Percentiles rank a stretch among this genome's conserved stretches.
phyloP scores from a whole-genome alignment of 208 protist species.

The Trypanosoma theileri region DNA sequence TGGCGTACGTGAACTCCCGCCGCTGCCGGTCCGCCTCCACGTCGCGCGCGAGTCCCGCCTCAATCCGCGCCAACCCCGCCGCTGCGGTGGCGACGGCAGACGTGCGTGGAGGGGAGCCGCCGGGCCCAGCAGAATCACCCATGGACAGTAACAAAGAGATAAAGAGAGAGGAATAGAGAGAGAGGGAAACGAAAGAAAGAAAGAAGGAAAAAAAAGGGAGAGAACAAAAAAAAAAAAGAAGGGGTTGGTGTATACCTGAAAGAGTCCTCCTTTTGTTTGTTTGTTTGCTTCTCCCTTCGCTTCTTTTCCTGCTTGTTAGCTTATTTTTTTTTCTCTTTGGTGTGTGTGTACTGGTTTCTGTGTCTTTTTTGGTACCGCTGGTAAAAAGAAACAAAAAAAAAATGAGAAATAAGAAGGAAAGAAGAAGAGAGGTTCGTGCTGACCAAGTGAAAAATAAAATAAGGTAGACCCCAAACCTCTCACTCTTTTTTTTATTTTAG shows the following conservation, averaged over 20 bases:
- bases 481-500: too few species aligned
- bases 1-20: background rate
- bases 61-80: background rate
- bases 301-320: background rate
- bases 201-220: background rate
- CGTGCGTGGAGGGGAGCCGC: too few species aligned
- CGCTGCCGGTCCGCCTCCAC: conserved; percentile 13
- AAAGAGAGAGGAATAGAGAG: background rate
- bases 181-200: background rate
- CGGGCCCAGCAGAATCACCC: too few species aligned
- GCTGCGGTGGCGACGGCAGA: too few species aligned
- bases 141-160: too few species aligned
- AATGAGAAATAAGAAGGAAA: too few species aligned
- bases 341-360: too few species aligned
- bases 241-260: background rate
- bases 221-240: conserved; percentile 25
- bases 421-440: too few species aligned
- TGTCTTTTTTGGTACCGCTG: background rate
- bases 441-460: too few species aligned
- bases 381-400: background rate
- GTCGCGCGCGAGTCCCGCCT: conserved; percentile 9
- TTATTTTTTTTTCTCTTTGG: background rate
- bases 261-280: too few species aligned
- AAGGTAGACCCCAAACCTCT: too few species aligned
- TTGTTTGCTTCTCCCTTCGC: too few species aligned